These are phyloP conservation scores for Monosporascus ibericus DNA, from an alignment of 2,329 filamentous ascomycete genomes.

Conservation along the genomic window DNA sequence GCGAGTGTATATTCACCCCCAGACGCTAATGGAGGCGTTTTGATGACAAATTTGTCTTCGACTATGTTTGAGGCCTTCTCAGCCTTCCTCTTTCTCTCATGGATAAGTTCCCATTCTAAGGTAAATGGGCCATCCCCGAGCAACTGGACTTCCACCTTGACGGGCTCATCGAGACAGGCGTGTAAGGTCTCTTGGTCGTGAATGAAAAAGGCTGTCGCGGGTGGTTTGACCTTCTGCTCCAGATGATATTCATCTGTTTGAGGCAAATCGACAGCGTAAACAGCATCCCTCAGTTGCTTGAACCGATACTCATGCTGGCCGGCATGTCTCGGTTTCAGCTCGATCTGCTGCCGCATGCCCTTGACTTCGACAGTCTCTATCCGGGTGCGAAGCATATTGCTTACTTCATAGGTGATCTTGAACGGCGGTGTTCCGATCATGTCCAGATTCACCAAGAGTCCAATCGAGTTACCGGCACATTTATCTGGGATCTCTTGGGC, in stretches of 20 bases:
- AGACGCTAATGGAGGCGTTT: slow-evolving; percentile 65
- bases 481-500: slow-evolving; percentile 86
- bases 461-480: slow-evolving; percentile 89
- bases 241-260: slow-evolving; percentile 36
- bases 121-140: slow-evolving; percentile 81
- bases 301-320: slow-evolving; percentile 87
- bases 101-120: slow-evolving; percentile 86
- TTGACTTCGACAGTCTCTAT: slow-evolving; percentile 52
- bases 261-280: slow-evolving; percentile 58
- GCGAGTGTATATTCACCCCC: slow-evolving; percentile 89
- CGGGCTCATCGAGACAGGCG: slow-evolving; percentile 77
- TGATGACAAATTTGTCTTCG: slow-evolving; percentile 59
- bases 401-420: slow-evolving; percentile 69
- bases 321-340: slow-evolving; percentile 73
- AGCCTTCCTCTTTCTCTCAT: slow-evolving; percentile 77
- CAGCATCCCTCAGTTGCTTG: slow-evolving; percentile 69
- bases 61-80: slow-evolving; percentile 60
- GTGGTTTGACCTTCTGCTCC: slow-evolving; percentile 88
- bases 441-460: slow-evolving; percentile 81
- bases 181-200: slow-evolving; percentile 48
- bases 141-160: slow-evolving; percentile 68
- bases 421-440: slow-evolving; percentile 92
- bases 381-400: slow-evolving; percentile 51
- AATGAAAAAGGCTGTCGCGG: slow-evolving; percentile 71
- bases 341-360: slow-evolving; percentile 76